Base-by-base conservation (phyloP, 108 stramenopile genomes). In the Cylindrotheca closterium region DNA sequence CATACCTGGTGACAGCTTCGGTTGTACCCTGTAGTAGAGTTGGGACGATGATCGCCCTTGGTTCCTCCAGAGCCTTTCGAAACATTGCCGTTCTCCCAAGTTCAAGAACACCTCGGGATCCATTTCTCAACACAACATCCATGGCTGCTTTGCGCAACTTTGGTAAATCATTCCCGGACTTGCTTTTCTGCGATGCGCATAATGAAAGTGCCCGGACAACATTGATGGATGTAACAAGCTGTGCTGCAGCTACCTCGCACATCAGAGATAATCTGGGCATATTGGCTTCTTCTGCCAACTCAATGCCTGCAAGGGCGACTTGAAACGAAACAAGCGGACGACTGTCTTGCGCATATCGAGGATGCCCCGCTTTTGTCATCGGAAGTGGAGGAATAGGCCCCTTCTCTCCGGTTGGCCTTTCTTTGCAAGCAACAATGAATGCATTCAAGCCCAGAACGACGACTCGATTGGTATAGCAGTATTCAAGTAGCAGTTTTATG, bases 381-480 rank as follows among this genome's bases (percentile, higher is more conserved):
- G 49, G 56, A 30, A 50, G 67, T 1, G 82, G 79, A 7, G 77
- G 51, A 1, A 74, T 54, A 5, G 70, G 68, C 15, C 74, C 82
- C 1, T 68, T 17, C 30, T 68, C 32, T 28, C 55, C 58, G n/a
- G 26, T 26, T 5, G 73, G 79, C 55, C 30, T 60, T 12, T 71
- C 68, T 65, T 78, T 57, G 65, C 82, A 80, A 15, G 87, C 74
- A 51, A 67, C 69, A 15, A 67, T 55, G 50, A 90, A 91, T 18
- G 89, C 93, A 32, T 86, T 67, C 21, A 73, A 67, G 4, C 93
- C 93, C 8, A 94, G 79, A 15, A 73, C 65, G 12, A 65, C 68
- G 19, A 91, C 88, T 51, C 90, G 85, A 63, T 94, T 91, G 1
- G 90, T 94, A 73, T 90, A 94, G 68, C 83, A 79, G 60, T 94